phyloP scores from a whole-genome alignment of 1,139 yeast genomes.

The Yamadazyma blattariae region DNA sequence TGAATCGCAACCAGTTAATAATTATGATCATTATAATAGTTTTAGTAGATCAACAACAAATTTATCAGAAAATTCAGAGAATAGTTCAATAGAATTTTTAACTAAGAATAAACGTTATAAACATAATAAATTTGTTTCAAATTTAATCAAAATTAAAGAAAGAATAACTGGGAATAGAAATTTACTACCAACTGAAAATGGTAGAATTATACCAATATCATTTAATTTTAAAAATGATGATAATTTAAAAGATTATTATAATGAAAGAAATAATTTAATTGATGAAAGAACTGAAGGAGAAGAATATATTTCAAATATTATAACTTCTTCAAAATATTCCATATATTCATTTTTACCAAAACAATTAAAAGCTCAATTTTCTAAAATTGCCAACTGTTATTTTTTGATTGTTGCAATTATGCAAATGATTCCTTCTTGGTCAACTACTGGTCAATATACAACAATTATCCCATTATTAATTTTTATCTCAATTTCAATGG shows the following conservation, averaged over 20 bases:
- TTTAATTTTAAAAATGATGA: conserved; percentile 31
- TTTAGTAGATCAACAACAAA: conserved; percentile 27
- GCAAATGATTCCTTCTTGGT: conserved; percentile 97
- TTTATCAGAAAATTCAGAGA: conserved; percentile 21
- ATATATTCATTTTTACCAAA: conserved; percentile 80
- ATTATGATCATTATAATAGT: conserved; percentile 14
- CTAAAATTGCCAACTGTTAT: conserved; percentile 85
- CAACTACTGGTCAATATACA: conserved; percentile 95
- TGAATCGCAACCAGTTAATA: conserved; percentile 5
- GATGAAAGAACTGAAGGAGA: conserved; percentile 63
- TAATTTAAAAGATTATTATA: conserved; percentile 3
- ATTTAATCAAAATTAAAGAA: conserved; percentile 21
- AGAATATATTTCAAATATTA: conserved; percentile 63
- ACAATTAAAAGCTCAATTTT: conserved; percentile 85
- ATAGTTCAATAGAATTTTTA: conserved; percentile 20
- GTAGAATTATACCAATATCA: conserved; percentile 72
- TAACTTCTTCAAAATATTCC: conserved; percentile 88
- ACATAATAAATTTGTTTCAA: conserved; percentile 14
- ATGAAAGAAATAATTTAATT: conserved; percentile 28
- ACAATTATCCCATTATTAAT: conserved; percentile 86
- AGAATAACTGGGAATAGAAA: conserved; percentile 40
- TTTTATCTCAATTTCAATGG: conserved; percentile 87
- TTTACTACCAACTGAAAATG: conserved; percentile 58
- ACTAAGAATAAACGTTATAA: conserved; percentile 16
- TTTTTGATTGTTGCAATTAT: conserved; percentile 84